phyloP scores from a whole-genome alignment of 495 filamentous ascomycete genomes.

The Hypoxylon fuscum region DNA sequence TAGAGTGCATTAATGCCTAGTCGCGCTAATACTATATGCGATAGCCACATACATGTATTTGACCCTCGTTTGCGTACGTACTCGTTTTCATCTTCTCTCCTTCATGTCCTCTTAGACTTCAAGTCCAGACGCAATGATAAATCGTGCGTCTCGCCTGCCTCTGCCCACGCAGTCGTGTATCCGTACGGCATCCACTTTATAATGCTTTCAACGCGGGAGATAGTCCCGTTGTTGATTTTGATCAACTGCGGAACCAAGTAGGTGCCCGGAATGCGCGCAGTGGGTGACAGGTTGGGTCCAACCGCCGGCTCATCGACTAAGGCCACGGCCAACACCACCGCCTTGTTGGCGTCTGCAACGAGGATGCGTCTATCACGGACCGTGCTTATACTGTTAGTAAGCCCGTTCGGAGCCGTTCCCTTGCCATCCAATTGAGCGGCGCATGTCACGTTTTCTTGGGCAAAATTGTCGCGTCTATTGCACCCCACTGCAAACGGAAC shows the following conservation, averaged over 20 bases:
- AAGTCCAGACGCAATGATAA: neutral
- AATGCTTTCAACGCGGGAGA: conserved; percentile 34
- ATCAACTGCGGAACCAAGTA: conserved; percentile 39
- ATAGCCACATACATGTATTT: too few species aligned
- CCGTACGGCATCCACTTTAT: conserved; percentile 41
- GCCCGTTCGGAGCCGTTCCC: conserved; percentile 32
- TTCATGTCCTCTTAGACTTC: neutral
- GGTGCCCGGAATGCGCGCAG: conserved; percentile 30
- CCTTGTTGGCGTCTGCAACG: conserved; percentile 19
- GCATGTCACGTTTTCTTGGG: conserved; percentile 25
- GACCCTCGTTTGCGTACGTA: too few species aligned
- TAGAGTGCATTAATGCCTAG: neutral
- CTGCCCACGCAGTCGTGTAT: conserved; percentile 33
- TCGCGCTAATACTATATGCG: neutral
- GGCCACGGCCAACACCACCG: conserved; percentile 29
- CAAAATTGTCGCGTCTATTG: conserved; percentile 33
- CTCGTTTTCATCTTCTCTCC: too few species aligned
- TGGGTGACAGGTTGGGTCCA: conserved; percentile 19
- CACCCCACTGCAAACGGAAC: conserved; percentile 27
- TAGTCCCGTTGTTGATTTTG: conserved; percentile 29
- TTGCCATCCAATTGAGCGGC: conserved; percentile 35
- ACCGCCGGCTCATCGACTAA: conserved; percentile 37
- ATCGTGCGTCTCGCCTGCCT: neutral
- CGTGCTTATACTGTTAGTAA: conserved; percentile 27
- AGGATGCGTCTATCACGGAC: conserved; percentile 36